Base-by-base conservation (phyloP, 2,329 filamentous ascomycete genomes). In the Aspergillus thermomutatus region DNA sequence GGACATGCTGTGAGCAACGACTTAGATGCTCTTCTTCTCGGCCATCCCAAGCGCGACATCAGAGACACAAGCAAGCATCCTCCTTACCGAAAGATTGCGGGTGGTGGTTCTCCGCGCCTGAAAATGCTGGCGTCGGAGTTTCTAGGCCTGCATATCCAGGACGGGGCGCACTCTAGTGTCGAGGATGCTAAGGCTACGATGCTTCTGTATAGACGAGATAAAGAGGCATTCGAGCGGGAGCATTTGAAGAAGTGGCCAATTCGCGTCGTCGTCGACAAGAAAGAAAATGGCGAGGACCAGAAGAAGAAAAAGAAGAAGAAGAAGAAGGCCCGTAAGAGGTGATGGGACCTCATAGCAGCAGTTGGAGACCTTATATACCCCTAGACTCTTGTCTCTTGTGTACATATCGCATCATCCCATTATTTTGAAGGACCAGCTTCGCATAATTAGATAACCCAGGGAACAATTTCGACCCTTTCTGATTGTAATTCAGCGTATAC, bases 121-220 rank as follows among this genome's bases (percentile, higher is more conserved):
- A 83, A 84, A 69, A 75, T 82, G 54, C 65, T 87, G 56, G 83
- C 82, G 21, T 79, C 79, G 57, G 80, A 83, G 62, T 73, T 85
- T 54, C 65, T 87, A 37, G 85, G 84, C 0, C 66, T 85, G 54
- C 79, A 81, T 56, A 87, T 87, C 27, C 85, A 87, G 67, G 77
- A 76, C 4, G 83, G 83, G 1, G 80, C 82, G 59, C 85, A 87
- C 76, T 83, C 80, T 53, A 84, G 81, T 66, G 78, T 87, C 54
- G 85, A 87, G 66, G 94, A 99, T 79, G 94, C 94, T 1, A 81
- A 91, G 63, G 91, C 90, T 4, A 88, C 92, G 0, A 97, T 99
- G 92, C 77, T 93, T 55, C 77, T 99, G 45, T 97, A 96, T 69
- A 83, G 90, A 60, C 84, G 86, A 63, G 85, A 92, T 71, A 97